Base-by-base conservation (phyloP, 2,329 filamentous ascomycete genomes). In the Claviceps paspali region DNA sequence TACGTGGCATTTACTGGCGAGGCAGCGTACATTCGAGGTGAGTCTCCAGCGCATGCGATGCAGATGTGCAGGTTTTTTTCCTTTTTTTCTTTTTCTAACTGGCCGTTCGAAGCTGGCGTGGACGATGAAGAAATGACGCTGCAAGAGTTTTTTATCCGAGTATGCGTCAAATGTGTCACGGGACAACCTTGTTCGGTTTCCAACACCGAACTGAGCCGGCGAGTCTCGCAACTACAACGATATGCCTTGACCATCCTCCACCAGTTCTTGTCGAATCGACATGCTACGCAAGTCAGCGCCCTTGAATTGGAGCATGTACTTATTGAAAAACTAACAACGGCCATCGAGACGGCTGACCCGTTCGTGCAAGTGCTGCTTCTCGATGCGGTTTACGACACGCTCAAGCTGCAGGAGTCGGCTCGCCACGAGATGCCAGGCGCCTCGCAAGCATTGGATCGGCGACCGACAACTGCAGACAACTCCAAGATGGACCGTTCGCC, bases 351-450 rank as follows among this genome's bases (percentile, higher is more conserved):
- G 5, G 60, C 72, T 1, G 82, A 84, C 46, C 70, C 77, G 22
- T 77, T 77, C 36, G 70, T 88, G 1, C 86, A 93, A 49, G 76
- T 81, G 11, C 67, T 85, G 0, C 60, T 94, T 8, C 69, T 95
- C 18, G 82, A 87, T 49, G 76, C 83, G n/a, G 70, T 87, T 3
- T 74, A 82, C 48, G 76, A 77, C 33, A 68, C 80, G 3, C 65
- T 95, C 8, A 84, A 77, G 50, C 67, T 91, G 29, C 64, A 70
- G 29, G 67, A 73, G 34, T 45, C 56, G 3, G 47, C 56, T 2
- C 49, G 55, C 0, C 46, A 52, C 3, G 65, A 68, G 22, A 46
- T 52, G 8, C 63, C 66, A 4, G 44, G 12, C 4, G 10, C 51
- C 4, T 66, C 67, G 0, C 63, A 68, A 2, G 57, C 50, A 1